Evolutionary conservation across 75 land plant genomes (phyloP).

Genomic region (Cryptomeria japonica): DNA sequence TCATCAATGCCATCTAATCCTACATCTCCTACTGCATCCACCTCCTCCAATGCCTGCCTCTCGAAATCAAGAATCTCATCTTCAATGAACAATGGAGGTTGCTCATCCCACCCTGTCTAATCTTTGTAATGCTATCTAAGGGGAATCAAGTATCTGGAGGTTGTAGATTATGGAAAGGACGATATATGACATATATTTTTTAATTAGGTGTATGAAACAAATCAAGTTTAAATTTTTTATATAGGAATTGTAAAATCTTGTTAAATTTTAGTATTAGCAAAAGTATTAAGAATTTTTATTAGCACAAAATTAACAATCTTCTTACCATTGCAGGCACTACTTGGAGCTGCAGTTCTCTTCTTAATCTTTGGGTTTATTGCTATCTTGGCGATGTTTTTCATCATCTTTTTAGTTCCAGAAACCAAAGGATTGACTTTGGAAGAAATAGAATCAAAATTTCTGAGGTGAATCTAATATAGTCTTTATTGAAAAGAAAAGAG

Average conservation of each 20-base stretch:
- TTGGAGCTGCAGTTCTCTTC: constrained; percentile 77
- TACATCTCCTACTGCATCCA: no score
- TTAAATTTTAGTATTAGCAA: no score
- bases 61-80: no score
- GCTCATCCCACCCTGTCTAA: no score
- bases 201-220: neutral
- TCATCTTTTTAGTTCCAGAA: constrained; percentile 78
- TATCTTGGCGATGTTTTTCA: constrained; percentile 66
- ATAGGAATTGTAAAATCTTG: no score
- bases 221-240: neutral
- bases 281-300: no score
- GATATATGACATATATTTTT: neutral
- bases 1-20: no score
- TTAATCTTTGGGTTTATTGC: constrained; percentile 69
- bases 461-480: neutral
- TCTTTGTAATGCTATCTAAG: no score
- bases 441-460: constrained; percentile 81
- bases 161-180: neutral
- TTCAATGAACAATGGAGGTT: no score
- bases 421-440: constrained; percentile 90
- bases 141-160: no score
- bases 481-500: neutral
- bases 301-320: no score
- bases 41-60: no score
- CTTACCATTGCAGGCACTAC: constrained; percentile 10